A percentile compares a stretch with the other conserved stretches of the same genome.
Conservation (phyloP, 2,329 filamentous ascomycete genomes). For the Aspergillus nomiae region DNA sequence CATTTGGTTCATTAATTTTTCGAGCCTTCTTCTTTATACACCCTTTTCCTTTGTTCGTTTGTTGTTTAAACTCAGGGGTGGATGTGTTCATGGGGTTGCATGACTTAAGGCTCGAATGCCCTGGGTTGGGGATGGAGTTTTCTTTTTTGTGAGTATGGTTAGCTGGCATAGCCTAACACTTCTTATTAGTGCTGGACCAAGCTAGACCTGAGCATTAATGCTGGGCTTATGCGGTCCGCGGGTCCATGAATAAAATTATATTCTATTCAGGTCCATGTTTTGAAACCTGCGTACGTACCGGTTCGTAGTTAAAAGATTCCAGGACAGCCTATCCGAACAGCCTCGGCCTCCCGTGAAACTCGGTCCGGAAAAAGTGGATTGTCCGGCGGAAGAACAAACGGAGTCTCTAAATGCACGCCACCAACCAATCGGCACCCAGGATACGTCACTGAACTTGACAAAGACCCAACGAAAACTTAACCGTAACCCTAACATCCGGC, state of each 20-base stretch:
- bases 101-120: conserved; percentile 13
- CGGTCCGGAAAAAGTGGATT: neutral
- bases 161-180: conserved; percentile 7
- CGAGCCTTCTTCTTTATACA: conserved; percentile 1
- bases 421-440: conserved; percentile 1
- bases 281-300: neutral
- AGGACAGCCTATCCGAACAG: neutral
- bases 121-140: conserved; percentile 16
- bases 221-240: neutral
- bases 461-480: neutral
- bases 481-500: conserved; percentile 13
- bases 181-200: conserved; percentile 7
- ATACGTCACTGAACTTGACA: neutral
- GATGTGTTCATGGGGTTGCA: conserved; percentile 18
- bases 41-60: conserved; percentile 6
- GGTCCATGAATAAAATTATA: neutral
- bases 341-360: neutral
- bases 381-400: neutral
- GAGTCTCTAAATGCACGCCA: neutral
- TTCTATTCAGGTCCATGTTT: neutral
- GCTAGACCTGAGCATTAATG: neutral
- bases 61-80: conserved; percentile 6
- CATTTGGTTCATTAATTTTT: conserved; percentile 1
- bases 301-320: neutral
- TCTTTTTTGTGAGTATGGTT: conserved; percentile 11